Evolutionary conservation across 306 rosid genomes (phyloP), one percentile per base, ranked within the genome.

Genomic region (Prunus dulcis): DNA sequence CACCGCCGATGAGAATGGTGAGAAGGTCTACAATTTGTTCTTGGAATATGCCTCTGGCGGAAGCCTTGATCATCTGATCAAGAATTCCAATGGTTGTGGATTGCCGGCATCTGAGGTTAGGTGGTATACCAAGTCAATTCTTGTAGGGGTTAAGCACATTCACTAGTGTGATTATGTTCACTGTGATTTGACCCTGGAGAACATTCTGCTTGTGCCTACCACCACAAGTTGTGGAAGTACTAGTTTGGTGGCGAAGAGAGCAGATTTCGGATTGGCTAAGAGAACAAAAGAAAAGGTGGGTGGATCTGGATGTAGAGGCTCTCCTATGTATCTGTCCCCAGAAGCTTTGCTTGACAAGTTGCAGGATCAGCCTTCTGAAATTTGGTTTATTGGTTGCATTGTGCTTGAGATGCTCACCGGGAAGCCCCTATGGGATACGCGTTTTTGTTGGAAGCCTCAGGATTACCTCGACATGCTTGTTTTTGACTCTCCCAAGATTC

Each of bases 371-470:
- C 12, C 75, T 1, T 66, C 79, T 15, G 85, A 82, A 73, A 77
- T 82, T 60, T 77, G 85, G 85, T 78, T 79, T 1, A 45, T 77
- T 3, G 82, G 82, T 14, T 77, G 82, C 41, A 22, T 77, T 22
- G 85, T 77, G 15, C 70, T 78, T 11, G 66, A 82, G 70, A 82
- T 82, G 85, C 78, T 82, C 1, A 72, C 82, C 5, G 82, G 79
- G 9, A 66, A 61, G 30, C 12, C 28, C 12, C 76, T 79, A 5
- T 82, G 85, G 85, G 74, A 73, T 14, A 46, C 49, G 20, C 62
- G 6, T 22, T 53, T 45, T 6, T 60, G 32, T 60, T 22, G 28
- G 74, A 46, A 73, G 0, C 34, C n/a, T 2, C 41, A 28, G 3
- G 63, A 82, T 13, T 50, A 77, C n/a, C 25, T 51, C 72, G n/a